Evolutionary conservation across 2,329 filamentous ascomycete genomes (phyloP), one percentile per base, ranked within the genome.

Genomic region (Teratosphaeria gauchensis): DNA sequence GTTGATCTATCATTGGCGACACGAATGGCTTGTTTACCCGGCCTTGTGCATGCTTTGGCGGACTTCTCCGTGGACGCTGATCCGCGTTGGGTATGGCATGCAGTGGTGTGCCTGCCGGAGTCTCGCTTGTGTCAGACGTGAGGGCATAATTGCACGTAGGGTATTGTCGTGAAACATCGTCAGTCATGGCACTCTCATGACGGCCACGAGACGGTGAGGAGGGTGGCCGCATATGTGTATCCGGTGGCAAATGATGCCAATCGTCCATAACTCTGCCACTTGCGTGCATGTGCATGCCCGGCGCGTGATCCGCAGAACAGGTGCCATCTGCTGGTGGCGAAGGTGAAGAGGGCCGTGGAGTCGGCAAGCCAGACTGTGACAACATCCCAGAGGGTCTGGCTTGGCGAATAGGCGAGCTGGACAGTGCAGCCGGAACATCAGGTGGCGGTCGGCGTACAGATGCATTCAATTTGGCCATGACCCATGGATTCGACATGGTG

Each of bases 401-500:
- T 14, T 33, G 55, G 12, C 54, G 21, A 46, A 14, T 52, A 31
- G 30, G 19, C 32, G 28, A 24, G 28, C 31, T 42, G 9, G 28
- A 21, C 51, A 7, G 33, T 28, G 16, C 16, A 48, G 42, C 16
- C 1, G 42, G 19, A n/a, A 48, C 53, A 28, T 48, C n/a, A 12
- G 35, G n/a, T 16, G 56, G 19, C 1, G 56, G 51, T 19, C 52
- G 51, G 16, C 59, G 56, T 24, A 51, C 42, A 12, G 54, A 59
- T 1, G 66, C 57, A 53, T 79, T 78, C 71, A 81, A 74, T 59
- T 75, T 78, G 28, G 78, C 77, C 51, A 78, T 72, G 0, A 75
- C 75, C 77, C 77, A 81, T 1, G 79, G 79, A 60, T 81, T 80
- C 1, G 73, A 77, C 4, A 76, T 57, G 3, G 62, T 67, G 30